Evolutionary conservation across 345 rosid genomes (phyloP), one percentile per base, ranked within the genome.

Genomic region (Physaria fendleri): DNA sequence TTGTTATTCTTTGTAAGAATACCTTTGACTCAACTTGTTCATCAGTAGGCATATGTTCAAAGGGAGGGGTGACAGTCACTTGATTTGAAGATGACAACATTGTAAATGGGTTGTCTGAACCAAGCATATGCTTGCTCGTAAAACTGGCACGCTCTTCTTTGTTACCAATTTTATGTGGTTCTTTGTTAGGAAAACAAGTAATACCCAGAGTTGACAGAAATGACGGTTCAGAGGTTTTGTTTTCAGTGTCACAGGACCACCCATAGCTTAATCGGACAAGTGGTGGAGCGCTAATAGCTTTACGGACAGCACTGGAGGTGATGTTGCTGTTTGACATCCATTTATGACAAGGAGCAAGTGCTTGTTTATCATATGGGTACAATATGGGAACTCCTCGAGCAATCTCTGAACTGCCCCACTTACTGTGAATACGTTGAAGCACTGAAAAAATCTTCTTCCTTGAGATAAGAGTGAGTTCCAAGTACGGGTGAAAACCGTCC

Each of bases 241-340:
- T 24, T 55, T 70, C 73, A 48, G 67, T 55, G 61, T 62, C 40
- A 13, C 78, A 70, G 46, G 74, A 62, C 95, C 99, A 93, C 17
- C 89, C 99, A 74, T 89, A 93, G 87, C 99, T 85, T 74, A 93
- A 65, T 48, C 97, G 94, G 72, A 89, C 89, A 24, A 73, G 63
- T 45, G 79, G 56, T 55, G 99, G 97, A 65, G 76, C 63, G 64
- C 91, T 88, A 22, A 83, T 66, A 47, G 85, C 78, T 35, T 64
- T 69, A 71, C 79, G 71, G 66, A 93, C 76, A 59, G 83, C 90
- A 17, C 74, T 78, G 25, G 79, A 80, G 44, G 73, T 77, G 65
- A 72, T 57, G 48, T 17, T 56, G 59, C 82, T 85, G 74, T 62
- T 71, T 64, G 66, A 37, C 18, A 85, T 73, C 97, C 95, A 83